A percentile compares a stretch with the other conserved stretches of the same genome.
Conservation (phyloP, 225 moss, liverwort and hornwort species). For the Pleurozium schreberi region DNA sequence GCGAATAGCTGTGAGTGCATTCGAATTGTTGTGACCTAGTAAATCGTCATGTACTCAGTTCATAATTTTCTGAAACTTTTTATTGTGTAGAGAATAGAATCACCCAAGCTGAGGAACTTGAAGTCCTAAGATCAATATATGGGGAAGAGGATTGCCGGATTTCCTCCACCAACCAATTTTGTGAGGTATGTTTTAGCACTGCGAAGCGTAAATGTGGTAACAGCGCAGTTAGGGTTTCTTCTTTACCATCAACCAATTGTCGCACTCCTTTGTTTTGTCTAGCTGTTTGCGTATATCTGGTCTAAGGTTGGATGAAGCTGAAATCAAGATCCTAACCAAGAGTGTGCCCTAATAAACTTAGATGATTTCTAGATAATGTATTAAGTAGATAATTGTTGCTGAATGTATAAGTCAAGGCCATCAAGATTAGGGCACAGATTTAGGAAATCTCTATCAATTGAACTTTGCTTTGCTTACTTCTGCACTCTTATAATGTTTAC, state of each 20-base stretch:
- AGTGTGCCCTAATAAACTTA: not conserved
- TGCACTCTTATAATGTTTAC: not conserved
- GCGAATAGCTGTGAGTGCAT: not conserved
- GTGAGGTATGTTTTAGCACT: slow-evolving; percentile 10
- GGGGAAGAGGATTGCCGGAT: slow-evolving; percentile 32
- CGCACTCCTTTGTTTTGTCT: not conserved
- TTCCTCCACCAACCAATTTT: slow-evolving; percentile 16
- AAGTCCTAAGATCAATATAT: slow-evolving; percentile 44
- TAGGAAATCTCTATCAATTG: not conserved
- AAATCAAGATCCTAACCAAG: not conserved
- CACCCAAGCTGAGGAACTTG: slow-evolving; percentile 39
- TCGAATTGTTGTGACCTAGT: not conserved
- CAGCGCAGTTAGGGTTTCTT: slow-evolving; percentile 1
- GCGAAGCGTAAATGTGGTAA: not conserved
- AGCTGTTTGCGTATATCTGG: not conserved
- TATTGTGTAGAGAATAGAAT: slow-evolving; percentile 21
- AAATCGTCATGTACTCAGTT: not conserved
- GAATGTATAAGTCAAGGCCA: not conserved
- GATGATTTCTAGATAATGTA: not conserved
- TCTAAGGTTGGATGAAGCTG: not conserved
- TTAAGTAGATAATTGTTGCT: not conserved
- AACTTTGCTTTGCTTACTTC: not conserved
- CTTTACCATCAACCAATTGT: not conserved
- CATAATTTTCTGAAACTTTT: not conserved
- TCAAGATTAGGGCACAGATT: not conserved